Evolutionary conservation across 106 monocot genomes (phyloP).

Genomic region (Dendrobium catenatum): DNA sequence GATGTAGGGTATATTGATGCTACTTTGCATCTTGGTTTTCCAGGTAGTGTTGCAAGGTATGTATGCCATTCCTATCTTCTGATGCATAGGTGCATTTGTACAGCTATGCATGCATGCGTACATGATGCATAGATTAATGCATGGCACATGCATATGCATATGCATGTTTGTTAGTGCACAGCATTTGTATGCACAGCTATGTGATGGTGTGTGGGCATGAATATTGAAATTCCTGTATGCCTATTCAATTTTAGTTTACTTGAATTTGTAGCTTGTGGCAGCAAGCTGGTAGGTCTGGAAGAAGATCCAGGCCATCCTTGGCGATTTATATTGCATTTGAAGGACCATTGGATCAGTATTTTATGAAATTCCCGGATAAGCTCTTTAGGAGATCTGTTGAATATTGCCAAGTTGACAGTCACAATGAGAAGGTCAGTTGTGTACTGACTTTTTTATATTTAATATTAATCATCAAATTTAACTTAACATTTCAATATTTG

Average conservation of each 20-base stretch:
- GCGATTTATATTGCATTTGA: constrained; percentile 96
- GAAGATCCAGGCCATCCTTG: constrained; percentile 62
- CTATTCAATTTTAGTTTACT: constrained; percentile 8
- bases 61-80: not conserved
- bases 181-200: not conserved
- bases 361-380: constrained; percentile 86
- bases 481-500: not conserved
- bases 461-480: not conserved
- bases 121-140: no score
- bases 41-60: constrained; percentile 87
- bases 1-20: constrained; percentile 95
- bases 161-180: not conserved
- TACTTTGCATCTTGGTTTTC: constrained; percentile 98
- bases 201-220: not conserved
- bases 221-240: not conserved
- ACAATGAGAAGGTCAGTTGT: constrained; percentile 65
- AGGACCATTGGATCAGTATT: constrained; percentile 95
- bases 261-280: constrained; percentile 82
- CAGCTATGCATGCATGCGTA: not conserved
- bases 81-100: not conserved
- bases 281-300: constrained; percentile 97
- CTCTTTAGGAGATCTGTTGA: constrained; percentile 65
- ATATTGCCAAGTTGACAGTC: constrained; percentile 69
- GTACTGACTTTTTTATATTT: not conserved
- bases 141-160: not conserved